A percentile compares a stretch with the other conserved stretches of the same genome.
These are phyloP conservation scores for Karstenula rhodostoma DNA, from an alignment of 2,329 filamentous ascomycete species.

Conservation along the genomic window DNA sequence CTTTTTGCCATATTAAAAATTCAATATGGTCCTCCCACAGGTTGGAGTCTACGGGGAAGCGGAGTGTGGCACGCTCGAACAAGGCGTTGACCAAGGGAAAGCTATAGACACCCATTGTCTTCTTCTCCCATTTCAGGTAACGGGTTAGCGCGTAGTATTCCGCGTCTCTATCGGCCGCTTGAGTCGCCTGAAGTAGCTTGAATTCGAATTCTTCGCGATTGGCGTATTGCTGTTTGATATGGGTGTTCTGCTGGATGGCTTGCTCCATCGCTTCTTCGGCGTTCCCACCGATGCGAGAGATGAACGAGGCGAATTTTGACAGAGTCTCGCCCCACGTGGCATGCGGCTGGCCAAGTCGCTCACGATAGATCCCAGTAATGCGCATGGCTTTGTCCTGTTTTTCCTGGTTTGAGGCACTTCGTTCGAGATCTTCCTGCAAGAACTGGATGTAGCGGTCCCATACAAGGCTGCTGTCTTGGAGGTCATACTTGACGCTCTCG, in stretches of 20 bases:
- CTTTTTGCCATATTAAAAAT: conserved; percentile 66
- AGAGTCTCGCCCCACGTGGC: conserved; percentile 78
- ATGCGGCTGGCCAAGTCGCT: conserved; percentile 77
- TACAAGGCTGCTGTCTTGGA: conserved; percentile 78
- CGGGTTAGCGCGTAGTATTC: conserved; percentile 65
- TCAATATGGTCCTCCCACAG: conserved; percentile 87
- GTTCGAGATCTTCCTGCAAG: conserved; percentile 72
- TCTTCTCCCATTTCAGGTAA: conserved; percentile 88
- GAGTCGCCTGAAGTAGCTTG: conserved; percentile 66
- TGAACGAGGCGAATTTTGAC: conserved; percentile 76
- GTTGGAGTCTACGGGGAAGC: conserved; percentile 76
- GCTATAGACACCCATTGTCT: conserved; percentile 63
- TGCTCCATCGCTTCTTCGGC: conserved; percentile 79
- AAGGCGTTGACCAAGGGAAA: conserved; percentile 67
- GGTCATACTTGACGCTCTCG: conserved; percentile 74
- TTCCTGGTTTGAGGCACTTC: conserved; percentile 59
- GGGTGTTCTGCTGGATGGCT: conserved; percentile 68
- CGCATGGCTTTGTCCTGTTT: conserved; percentile 60
- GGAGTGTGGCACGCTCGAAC: conserved; percentile 78
- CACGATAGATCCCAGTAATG: conserved; percentile 73
- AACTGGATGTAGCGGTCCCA: conserved; percentile 83
- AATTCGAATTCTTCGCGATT: conserved; percentile 74
- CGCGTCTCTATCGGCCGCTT: conserved; percentile 64
- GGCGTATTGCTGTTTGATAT: conserved; percentile 70
- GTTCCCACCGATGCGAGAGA: conserved; percentile 74